These are phyloP conservation scores for Beverwykella pulmonaria DNA, from an alignment of 495 filamentous ascomycete species.

Conservation along the genomic window DNA sequence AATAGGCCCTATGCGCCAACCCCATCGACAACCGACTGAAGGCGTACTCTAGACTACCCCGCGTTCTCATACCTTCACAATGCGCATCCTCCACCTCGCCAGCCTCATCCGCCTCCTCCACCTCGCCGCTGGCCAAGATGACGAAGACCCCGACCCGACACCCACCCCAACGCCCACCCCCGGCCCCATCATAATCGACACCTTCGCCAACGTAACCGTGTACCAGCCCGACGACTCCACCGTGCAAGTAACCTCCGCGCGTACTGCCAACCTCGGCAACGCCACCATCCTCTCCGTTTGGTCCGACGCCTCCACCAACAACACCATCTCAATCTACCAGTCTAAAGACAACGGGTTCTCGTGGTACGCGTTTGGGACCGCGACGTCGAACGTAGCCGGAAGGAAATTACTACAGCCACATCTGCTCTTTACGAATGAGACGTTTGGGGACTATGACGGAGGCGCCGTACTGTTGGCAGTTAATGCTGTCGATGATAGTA, in stretches of 20 bases:
- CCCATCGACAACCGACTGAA: background rate
- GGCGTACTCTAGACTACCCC: background rate
- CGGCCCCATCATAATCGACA: constrained; percentile 21
- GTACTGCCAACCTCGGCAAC: constrained; percentile 23
- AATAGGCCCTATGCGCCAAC: background rate
- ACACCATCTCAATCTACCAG: constrained; percentile 18
- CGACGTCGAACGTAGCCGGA: background rate
- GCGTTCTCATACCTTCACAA: background rate
- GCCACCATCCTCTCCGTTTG: constrained; percentile 20
- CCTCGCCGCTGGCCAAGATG: background rate
- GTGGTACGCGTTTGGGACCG: constrained; percentile 24
- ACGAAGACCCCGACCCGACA: background rate
- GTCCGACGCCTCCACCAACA: constrained; percentile 5
- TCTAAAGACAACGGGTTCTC: constrained; percentile 21
- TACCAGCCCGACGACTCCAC: constrained; percentile 13
- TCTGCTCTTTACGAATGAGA: constrained; percentile 27
- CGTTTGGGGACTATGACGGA: constrained; percentile 14
- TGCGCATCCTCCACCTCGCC: constrained; percentile 1
- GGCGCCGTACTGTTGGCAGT: constrained; percentile 25
- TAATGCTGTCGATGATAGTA: constrained; percentile 24
- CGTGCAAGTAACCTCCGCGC: constrained; percentile 7
- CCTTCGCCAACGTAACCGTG: constrained; percentile 29
- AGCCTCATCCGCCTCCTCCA: constrained; percentile 1
- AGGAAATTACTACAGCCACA: constrained; percentile 24
- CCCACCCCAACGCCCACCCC: background rate